These are phyloP conservation scores for Penicillium fimorum DNA, from an alignment of 495 filamentous ascomycete genomes.

Conservation along the genomic window DNA sequence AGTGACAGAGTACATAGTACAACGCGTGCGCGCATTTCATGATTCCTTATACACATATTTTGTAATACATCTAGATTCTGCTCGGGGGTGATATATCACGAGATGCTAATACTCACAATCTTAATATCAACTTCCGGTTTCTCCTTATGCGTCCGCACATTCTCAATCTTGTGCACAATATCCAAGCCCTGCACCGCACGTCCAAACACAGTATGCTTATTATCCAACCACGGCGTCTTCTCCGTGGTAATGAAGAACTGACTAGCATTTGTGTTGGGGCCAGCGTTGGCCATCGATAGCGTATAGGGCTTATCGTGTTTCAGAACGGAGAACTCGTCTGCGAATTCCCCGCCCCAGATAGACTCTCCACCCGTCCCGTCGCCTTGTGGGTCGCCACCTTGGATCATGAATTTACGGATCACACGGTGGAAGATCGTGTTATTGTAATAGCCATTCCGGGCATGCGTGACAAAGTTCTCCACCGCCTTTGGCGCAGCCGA, in stretches of 20 bases:
- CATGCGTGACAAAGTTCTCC: constrained; percentile 97
- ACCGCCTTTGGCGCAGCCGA: constrained; percentile 91
- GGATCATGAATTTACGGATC: constrained; percentile 98
- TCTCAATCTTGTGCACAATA: constrained; percentile 97
- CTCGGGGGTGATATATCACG: constrained; percentile 9
- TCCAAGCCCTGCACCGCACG: constrained; percentile 85
- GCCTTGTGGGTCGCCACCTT: constrained; percentile 85
- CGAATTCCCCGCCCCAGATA: constrained; percentile 96
- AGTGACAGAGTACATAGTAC: constrained; percentile 6
- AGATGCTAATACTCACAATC: constrained; percentile 77
- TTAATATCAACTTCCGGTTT: constrained; percentile 97
- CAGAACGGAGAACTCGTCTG: constrained; percentile 88
- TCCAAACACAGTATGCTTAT: constrained; percentile 95
- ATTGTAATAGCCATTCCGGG: constrained; percentile 90
- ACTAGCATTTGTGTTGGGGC: constrained; percentile 72
- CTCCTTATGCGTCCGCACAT: constrained; percentile 87
- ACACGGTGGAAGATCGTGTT: constrained; percentile 96
- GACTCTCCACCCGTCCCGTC: constrained; percentile 95
- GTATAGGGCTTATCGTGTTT: constrained; percentile 97
- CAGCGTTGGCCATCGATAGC: constrained; percentile 95
- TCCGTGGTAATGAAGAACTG: constrained; percentile 99
- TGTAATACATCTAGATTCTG: not conserved
- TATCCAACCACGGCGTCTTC: constrained; percentile 93
- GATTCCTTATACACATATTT: constrained; percentile 3
- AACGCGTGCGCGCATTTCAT: constrained; percentile 3